Base-by-base conservation (phyloP, 1,139 yeast genomes). In the Diutina rugosa region DNA sequence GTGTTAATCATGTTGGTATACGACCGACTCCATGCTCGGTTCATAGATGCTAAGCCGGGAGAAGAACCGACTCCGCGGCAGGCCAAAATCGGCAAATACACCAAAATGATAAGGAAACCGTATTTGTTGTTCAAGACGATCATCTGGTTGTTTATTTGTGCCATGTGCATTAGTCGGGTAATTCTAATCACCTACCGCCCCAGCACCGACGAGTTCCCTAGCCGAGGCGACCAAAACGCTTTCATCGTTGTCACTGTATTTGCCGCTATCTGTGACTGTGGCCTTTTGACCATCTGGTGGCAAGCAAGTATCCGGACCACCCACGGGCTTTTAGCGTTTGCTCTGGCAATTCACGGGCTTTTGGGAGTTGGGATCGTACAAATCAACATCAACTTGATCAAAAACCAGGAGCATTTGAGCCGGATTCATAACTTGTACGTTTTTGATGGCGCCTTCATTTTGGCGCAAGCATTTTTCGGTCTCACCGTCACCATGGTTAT, bases 281-380 rank as follows among this genome's bases (percentile, higher is more conserved):
- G 53, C 18, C 8, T 49, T 18, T 18, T 49, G 26, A 49, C 53
- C 53, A 49, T 49, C 16, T 49, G 53, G 53, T 49, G 53, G 53
- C 44, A 49, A 12, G 41, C 26, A 7, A 32, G 44, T 16, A 49
- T 49, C 29, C 41, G 53, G 4, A 49, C 53, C 44, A 49, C 53
- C 29, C 53, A 49, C 16, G 53, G 53, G n/a, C 18, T 49, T 9
- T 16, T 49, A 18, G 44, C 45, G 26, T 30, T 49, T n/a, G 53
- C 53, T 9, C 53, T 49, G 53, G 53, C 45, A 9, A 32, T 49
- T 7, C 53, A 49, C 3, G 16, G 10, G 21, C 28, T 49, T 8
- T 8, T 49, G 29, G 53, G 53, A 14, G 32, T 49, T 7, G 53
- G 32, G 21, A 32, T 49, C 10, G 28, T 30, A 8, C 53, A 49